Evolutionary conservation across 2,329 filamentous ascomycete species (phyloP).

Genomic region (Bipolaris cookei): DNA sequence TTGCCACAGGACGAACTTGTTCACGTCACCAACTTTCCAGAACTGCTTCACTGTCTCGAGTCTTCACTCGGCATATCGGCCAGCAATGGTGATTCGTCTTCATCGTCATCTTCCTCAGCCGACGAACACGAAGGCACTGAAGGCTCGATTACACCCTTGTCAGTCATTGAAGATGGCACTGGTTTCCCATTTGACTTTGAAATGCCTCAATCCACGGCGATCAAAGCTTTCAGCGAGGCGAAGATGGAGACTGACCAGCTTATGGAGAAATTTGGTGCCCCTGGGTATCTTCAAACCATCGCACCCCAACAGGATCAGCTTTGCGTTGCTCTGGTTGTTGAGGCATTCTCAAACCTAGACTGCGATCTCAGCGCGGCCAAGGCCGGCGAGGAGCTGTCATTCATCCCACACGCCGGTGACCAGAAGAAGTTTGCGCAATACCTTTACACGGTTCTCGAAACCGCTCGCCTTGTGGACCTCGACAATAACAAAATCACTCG

Average conservation of each 20-base stretch:
- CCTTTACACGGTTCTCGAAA: slow-evolving; percentile 26
- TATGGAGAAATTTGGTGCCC: background rate
- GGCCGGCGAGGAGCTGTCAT: slow-evolving; percentile 17
- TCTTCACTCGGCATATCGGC: slow-evolving; percentile 1
- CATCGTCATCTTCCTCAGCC: background rate
- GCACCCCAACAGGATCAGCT: slow-evolving; percentile 33
- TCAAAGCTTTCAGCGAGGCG: background rate
- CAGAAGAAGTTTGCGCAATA: slow-evolving; percentile 24
- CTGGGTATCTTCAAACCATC: background rate
- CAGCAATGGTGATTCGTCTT: background rate
- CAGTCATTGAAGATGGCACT: background rate
- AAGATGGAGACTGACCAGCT: background rate
- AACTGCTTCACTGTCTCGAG: slow-evolving; percentile 7
- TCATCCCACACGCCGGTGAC: slow-evolving; percentile 9
- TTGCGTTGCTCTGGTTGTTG: slow-evolving; percentile 30
- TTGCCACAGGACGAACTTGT: slow-evolving; percentile 11
- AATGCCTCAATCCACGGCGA: background rate
- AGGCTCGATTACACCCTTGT: background rate
- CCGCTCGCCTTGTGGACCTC: slow-evolving; percentile 13
- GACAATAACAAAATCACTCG: background rate
- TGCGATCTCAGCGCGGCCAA: slow-evolving; percentile 16
- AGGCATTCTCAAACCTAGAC: slow-evolving; percentile 35
- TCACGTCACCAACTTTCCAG: slow-evolving; percentile 9
- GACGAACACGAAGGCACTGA: background rate
- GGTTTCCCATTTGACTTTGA: background rate